Evolutionary conservation across 345 rosid species (phyloP).

Genomic region (Mangifera indica): DNA sequence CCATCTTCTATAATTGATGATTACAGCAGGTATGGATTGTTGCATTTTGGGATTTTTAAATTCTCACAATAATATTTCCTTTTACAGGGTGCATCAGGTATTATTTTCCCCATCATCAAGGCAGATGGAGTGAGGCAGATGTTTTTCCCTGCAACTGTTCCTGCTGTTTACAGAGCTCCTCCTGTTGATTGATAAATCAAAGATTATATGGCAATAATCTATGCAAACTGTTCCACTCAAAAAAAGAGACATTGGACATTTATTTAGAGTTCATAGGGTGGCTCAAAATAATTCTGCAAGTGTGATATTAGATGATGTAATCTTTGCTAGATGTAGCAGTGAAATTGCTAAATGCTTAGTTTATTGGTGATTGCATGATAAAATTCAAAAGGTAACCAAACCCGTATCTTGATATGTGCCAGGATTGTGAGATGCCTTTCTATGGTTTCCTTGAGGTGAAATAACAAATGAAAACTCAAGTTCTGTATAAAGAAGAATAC

Average conservation of each 20-base stretch:
- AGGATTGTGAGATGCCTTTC: too few species aligned
- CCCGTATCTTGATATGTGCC: too few species aligned
- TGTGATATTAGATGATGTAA: not conserved
- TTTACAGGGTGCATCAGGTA: conserved; percentile 44
- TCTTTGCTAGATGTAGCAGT: not conserved
- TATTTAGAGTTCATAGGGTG: not conserved
- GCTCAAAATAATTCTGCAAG: not conserved
- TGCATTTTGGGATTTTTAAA: not conserved
- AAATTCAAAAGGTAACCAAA: too few species aligned
- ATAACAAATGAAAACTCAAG: too few species aligned
- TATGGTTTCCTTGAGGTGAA: too few species aligned
- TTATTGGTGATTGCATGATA: too few species aligned
- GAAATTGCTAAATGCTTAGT: not conserved
- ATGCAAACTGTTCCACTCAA: not conserved
- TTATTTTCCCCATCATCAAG: conserved; percentile 45
- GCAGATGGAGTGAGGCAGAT: conserved; percentile 49
- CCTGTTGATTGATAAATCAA: conserved; percentile 13
- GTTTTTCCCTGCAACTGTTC: conserved; percentile 46
- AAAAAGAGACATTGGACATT: not conserved
- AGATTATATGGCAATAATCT: not conserved
- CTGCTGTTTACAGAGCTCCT: conserved; percentile 31
- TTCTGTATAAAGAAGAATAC: too few species aligned
- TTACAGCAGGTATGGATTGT: not conserved
- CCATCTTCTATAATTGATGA: not conserved
- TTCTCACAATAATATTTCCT: not conserved